phyloP scores from a whole-genome alignment of 306 rosid genomes.

The Malus sieversii region DNA sequence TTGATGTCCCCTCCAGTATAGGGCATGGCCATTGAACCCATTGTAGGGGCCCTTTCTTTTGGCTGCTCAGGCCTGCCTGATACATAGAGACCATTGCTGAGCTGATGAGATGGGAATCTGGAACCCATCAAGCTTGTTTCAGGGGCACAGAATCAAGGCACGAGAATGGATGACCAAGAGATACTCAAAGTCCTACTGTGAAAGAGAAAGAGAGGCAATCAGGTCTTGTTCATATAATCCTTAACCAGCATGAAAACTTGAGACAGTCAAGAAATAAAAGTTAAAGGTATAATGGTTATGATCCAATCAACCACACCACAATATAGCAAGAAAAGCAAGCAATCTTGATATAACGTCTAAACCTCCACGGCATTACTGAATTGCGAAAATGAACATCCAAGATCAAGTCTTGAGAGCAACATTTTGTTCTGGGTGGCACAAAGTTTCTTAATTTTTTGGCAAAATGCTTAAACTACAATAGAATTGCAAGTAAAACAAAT shows the following conservation, averaged over 20 bases:
- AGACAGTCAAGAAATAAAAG: not conserved
- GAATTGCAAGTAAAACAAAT: not conserved
- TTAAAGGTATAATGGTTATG: not conserved
- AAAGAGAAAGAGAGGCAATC: not conserved
- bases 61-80: conserved; percentile 99
- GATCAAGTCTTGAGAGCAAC: not conserved
- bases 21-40: conserved; percentile 95
- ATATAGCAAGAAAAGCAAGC: not conserved
- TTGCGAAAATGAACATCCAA: not conserved
- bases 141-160: conserved; percentile 22
- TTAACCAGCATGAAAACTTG: not conserved
- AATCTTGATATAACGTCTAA: not conserved
- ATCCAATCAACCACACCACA: not conserved
- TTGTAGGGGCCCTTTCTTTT: conserved; percentile 85
- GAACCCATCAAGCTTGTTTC: conserved; percentile 75
- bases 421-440: not conserved
- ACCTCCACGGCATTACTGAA: not conserved
- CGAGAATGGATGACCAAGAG: not conserved
- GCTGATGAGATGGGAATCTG: conserved; percentile 97
- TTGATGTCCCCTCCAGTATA: conserved; percentile 97
- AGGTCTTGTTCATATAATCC: not conserved
- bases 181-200: conserved; percentile 33
- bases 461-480: not conserved
- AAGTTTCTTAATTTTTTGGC: not conserved
- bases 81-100: conserved; percentile 94